phyloP scores from a whole-genome alignment of 169 alveolate species.

The Plasmodium vinckei region DNA sequence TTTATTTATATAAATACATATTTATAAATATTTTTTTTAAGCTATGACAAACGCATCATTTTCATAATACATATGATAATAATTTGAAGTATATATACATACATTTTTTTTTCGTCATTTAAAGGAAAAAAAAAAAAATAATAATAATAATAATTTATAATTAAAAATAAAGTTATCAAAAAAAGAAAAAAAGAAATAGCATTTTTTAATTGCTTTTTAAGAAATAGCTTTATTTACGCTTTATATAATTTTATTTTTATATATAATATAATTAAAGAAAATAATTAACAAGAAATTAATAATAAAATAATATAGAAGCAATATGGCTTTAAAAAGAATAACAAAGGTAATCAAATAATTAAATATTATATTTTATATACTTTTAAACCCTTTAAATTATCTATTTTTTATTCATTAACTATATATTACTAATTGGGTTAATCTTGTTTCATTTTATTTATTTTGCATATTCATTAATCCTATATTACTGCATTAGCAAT shows the following conservation, averaged over 20 bases:
- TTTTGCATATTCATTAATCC: too few relatives aligned
- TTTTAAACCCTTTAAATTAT: not conserved
- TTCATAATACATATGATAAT: too few relatives aligned
- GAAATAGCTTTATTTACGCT: slow-evolving; percentile 14
- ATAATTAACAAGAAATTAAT: slow-evolving; percentile 2
- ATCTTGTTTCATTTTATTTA: too few relatives aligned
- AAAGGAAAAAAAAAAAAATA: not conserved
- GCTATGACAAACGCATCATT: too few relatives aligned
- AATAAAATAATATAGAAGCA: slow-evolving; percentile 42
- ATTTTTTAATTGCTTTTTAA: slow-evolving; percentile 29
- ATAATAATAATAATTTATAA: slow-evolving; percentile 6
- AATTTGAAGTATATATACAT: not conserved
- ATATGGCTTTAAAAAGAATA: slow-evolving; percentile 62
- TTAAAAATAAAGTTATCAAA: slow-evolving; percentile 9
- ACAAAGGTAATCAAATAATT: slow-evolving; percentile 43
- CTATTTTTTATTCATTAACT: not conserved
- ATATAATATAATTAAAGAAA: slow-evolving; percentile 27
- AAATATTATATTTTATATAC: not conserved
- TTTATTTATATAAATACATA: too few relatives aligned
- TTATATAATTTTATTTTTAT: slow-evolving; percentile 11
- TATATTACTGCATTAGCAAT: too few relatives aligned
- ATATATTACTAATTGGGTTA: not conserved
- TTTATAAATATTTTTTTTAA: too few relatives aligned
- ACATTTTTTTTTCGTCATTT: not conserved
- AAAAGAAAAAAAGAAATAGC: slow-evolving; percentile 3